Percentiles rank a stretch among this genome's conserved stretches.
phyloP scores from a whole-genome alignment of 805 yeast genomes.

The Wickerhamiella domercqiae region DNA sequence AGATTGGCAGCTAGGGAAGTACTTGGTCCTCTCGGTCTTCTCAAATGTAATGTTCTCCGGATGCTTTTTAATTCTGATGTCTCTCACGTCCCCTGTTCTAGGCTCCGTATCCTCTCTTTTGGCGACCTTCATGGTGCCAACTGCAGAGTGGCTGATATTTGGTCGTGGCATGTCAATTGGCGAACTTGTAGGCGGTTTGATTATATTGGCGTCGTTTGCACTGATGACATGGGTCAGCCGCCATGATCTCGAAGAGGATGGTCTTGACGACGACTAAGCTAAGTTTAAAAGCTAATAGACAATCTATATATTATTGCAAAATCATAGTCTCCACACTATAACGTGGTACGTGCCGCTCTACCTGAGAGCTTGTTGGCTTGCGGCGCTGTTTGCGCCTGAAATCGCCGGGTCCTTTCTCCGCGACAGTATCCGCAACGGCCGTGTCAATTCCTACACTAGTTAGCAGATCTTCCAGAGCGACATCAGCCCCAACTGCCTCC shows the following conservation, averaged over 20 bases:
- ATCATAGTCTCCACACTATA: conserved; percentile 23
- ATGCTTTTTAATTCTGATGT: conserved; percentile 60
- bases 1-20: conserved; percentile 27
- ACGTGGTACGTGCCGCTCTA: conserved; percentile 15
- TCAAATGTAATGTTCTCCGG: conserved; percentile 58
- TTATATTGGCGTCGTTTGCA: conserved; percentile 55
- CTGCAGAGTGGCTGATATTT: conserved; percentile 57
- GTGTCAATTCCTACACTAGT: conserved; percentile 16
- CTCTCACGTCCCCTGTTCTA: conserved; percentile 72
- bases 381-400: conserved; percentile 12
- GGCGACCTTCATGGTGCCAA: conserved; percentile 66
- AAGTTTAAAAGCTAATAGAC: neutral
- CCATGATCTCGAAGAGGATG: conserved; percentile 26
- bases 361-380: conserved; percentile 7
- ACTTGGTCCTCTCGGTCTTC: conserved; percentile 37
- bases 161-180: conserved; percentile 38
- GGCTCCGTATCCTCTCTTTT: conserved; percentile 52
- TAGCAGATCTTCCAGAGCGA: conserved; percentile 19
- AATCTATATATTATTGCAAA: conserved; percentile 6
- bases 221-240: conserved; percentile 28
- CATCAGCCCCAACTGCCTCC: conserved; percentile 13
- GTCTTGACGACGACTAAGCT: conserved; percentile 3
- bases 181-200: conserved; percentile 52
- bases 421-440: neutral
- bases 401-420: conserved; percentile 10